Percentiles rank a stretch among this genome's conserved stretches.
Evolutionary conservation across 2,329 filamentous ascomycete species (phyloP).

Genomic region (Colletotrichum salicis): DNA sequence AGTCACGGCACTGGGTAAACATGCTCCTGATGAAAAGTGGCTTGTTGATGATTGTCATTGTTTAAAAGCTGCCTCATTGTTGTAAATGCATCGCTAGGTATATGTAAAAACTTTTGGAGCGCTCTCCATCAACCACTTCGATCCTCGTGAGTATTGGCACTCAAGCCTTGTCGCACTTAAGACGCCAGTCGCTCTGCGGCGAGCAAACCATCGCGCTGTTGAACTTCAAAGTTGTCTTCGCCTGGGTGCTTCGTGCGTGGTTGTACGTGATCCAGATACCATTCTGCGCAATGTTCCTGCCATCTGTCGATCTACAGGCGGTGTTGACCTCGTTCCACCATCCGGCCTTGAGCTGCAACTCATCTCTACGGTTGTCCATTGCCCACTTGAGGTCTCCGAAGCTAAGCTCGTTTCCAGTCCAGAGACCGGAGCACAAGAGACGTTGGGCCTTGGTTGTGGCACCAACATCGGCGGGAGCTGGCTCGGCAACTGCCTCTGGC

Average conservation of each 20-base stretch:
- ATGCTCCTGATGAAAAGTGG: no score
- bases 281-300: background rate
- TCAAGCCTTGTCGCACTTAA: background rate
- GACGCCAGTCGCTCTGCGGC: background rate
- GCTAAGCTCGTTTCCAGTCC: background rate
- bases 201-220: background rate
- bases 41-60: no score
- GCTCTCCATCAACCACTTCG: background rate
- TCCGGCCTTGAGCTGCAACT: slow-evolving; percentile 1
- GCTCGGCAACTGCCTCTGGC: background rate
- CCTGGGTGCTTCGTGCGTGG: background rate
- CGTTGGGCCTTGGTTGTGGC: background rate
- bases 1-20: no score
- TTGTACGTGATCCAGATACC: background rate
- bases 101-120: no score
- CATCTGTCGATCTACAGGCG: background rate
- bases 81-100: no score
- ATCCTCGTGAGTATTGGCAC: background rate
- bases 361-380: background rate
- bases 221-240: background rate
- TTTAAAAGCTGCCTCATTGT: no score
- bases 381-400: background rate
- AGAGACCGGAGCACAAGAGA: background rate
- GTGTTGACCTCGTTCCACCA: background rate
- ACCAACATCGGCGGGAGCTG: background rate